These are phyloP conservation scores for Leccinum uliginosum DNA, from an alignment of 768 basidiomycete species.

Conservation along the genomic window DNA sequence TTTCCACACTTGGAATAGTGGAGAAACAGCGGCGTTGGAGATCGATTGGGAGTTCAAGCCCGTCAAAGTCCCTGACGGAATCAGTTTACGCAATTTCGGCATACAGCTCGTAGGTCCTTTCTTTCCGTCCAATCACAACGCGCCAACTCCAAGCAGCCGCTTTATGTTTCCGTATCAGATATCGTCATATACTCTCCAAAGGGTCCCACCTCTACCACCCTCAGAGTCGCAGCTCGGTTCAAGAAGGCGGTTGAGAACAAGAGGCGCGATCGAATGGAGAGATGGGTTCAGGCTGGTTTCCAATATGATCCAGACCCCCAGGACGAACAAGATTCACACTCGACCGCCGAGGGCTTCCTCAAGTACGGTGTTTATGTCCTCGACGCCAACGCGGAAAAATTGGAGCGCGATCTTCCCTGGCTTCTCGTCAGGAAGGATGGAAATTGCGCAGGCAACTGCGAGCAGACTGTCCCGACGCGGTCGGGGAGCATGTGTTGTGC, in stretches of 20 bases:
- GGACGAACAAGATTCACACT: slow-evolving; percentile 19
- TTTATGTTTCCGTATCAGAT: slow-evolving; percentile 86
- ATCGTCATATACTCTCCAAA: slow-evolving; percentile 82
- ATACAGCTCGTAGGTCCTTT: slow-evolving; percentile 72
- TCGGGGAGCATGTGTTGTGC: neutral
- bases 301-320: slow-evolving; percentile 1
- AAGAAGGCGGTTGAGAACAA: slow-evolving; percentile 59
- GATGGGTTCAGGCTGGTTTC: slow-evolving; percentile 19
- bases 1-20: slow-evolving; percentile 17
- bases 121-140: neutral
- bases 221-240: slow-evolving; percentile 62
- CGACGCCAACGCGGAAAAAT: slow-evolving; percentile 23
- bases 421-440: slow-evolving; percentile 27
- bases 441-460: slow-evolving; percentile 22
- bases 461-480: neutral
- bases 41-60: slow-evolving; percentile 64
- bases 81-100: slow-evolving; percentile 82
- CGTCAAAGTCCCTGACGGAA: slow-evolving; percentile 72
- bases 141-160: slow-evolving; percentile 47
- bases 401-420: slow-evolving; percentile 29
- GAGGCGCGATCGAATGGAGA: slow-evolving; percentile 41
- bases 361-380: slow-evolving; percentile 30
- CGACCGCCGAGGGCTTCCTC: slow-evolving; percentile 25
- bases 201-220: slow-evolving; percentile 51
- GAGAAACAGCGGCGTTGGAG: slow-evolving; percentile 14